Evolutionary conservation across 2,329 filamentous ascomycete species (phyloP).

Genomic region (Aspergillus novoparasiticus): DNA sequence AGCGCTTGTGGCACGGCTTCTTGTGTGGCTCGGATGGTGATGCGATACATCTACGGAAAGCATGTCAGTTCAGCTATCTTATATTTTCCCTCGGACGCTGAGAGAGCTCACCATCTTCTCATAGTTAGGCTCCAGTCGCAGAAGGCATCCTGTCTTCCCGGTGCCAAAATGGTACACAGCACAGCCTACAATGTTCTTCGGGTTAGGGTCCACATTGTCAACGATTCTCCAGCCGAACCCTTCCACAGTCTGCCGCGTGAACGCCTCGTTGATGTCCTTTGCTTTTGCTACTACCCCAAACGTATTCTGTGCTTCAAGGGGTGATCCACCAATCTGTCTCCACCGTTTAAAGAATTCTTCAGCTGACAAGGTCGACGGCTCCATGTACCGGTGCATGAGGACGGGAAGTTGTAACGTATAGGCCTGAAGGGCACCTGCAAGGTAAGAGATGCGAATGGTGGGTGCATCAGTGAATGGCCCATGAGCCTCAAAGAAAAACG

Average conservation of each 20-base stretch:
- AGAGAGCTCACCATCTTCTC: slow-evolving; percentile 72
- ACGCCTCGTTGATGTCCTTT: slow-evolving; percentile 68
- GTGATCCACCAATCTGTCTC: slow-evolving; percentile 93
- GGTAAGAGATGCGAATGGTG: slow-evolving; percentile 90
- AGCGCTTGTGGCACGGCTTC: slow-evolving; percentile 80
- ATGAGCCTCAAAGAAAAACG: slow-evolving; percentile 89
- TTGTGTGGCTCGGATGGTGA: slow-evolving; percentile 92
- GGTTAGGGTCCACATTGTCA: slow-evolving; percentile 84
- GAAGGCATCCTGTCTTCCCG: slow-evolving; percentile 90
- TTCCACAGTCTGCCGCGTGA: slow-evolving; percentile 72
- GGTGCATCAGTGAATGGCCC: slow-evolving; percentile 77
- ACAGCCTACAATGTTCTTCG: slow-evolving; percentile 91
- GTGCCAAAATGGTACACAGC: slow-evolving; percentile 73
- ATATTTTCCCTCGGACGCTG: not conserved
- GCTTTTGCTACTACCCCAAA: slow-evolving; percentile 68
- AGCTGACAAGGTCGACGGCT: slow-evolving; percentile 77
- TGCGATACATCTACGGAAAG: slow-evolving; percentile 77
- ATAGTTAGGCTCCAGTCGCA: slow-evolving; percentile 94
- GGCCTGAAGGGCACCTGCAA: slow-evolving; percentile 90
- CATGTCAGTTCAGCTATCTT: slow-evolving; percentile 9
- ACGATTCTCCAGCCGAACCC: slow-evolving; percentile 90
- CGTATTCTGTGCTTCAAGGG: slow-evolving; percentile 84
- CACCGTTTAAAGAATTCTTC: slow-evolving; percentile 99
- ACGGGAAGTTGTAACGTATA: slow-evolving; percentile 89
- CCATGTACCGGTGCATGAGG: slow-evolving; percentile 94